Conservation (phyloP, 345 rosid species). For the Litchi chinensis region DNA sequence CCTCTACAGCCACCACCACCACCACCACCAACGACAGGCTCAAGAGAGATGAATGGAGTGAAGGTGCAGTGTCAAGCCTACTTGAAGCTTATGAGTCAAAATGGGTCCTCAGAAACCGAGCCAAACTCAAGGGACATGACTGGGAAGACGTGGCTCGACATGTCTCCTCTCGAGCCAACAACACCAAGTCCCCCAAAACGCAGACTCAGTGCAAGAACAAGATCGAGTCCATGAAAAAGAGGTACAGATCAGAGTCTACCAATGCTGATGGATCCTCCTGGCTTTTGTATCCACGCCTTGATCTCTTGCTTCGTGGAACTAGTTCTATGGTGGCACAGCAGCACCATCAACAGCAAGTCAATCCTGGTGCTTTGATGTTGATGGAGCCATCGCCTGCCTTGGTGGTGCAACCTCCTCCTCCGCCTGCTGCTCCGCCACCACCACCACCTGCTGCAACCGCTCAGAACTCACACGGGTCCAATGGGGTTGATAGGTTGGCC, state of each 20-base stretch:
- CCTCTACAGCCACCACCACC: not conserved
- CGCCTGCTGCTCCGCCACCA: conserved; percentile 23
- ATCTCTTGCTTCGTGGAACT: conserved; percentile 75
- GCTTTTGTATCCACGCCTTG: conserved; percentile 88
- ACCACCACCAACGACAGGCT: conserved; percentile 50
- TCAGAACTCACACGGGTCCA: conserved; percentile 71
- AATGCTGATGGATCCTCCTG: conserved; percentile 76
- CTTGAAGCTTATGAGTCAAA: conserved; percentile 91
- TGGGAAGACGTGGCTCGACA: conserved; percentile 91
- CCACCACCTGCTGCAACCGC: conserved; percentile 29
- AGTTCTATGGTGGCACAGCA: conserved; percentile 18
- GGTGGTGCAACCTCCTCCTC: conserved; percentile 24
- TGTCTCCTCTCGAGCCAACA: conserved; percentile 70
- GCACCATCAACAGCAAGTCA: conserved; percentile 25
- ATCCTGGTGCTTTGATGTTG: conserved; percentile 45
- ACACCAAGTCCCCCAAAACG: conserved; percentile 75
- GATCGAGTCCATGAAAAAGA: conserved; percentile 97
- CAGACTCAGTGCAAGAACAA: conserved; percentile 99
- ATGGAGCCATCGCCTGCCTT: conserved; percentile 39
- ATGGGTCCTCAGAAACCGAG: conserved; percentile 89
- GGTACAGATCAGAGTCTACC: conserved; percentile 89
- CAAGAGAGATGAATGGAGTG: conserved; percentile 97
- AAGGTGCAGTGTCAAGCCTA: conserved; percentile 89
- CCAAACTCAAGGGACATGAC: conserved; percentile 94
- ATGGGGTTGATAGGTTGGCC: conserved; percentile 56